Percentiles rank a stretch among this genome's conserved stretches.
These are phyloP conservation scores for Cochlearia excelsa DNA, from an alignment of 345 rosid genomes.

Conservation along the genomic window DNA sequence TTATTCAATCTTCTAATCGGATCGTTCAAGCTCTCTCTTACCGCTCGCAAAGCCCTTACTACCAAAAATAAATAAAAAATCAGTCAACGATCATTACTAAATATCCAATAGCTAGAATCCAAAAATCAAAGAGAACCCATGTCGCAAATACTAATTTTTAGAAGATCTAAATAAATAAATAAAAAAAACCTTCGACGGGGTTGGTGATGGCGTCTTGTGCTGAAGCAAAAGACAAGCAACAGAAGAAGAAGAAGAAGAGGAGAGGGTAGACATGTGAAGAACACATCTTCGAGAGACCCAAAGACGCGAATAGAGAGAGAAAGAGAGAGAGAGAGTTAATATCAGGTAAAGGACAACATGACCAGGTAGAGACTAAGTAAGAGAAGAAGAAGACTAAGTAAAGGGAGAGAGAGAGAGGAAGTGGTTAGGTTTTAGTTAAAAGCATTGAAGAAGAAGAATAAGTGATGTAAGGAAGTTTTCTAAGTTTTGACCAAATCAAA, in stretches of 20 bases:
- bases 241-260: constrained; percentile 17
- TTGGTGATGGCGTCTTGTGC: constrained; percentile 54
- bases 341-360: constrained; percentile 2
- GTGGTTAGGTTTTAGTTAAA: constrained; percentile 26
- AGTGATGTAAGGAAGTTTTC: constrained; percentile 9
- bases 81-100: constrained; percentile 5
- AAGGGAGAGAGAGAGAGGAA: constrained; percentile 3
- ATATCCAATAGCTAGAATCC: not conserved
- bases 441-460: constrained; percentile 21
- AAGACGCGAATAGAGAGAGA: constrained; percentile 8
- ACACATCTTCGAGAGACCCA: constrained; percentile 27
- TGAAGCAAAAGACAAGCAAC: constrained; percentile 40
- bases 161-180: not conserved
- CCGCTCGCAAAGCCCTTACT: constrained; percentile 63
- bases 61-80: constrained; percentile 20
- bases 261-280: constrained; percentile 20
- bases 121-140: constrained; percentile 16
- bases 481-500: constrained; percentile 27
- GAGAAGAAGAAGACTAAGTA: constrained; percentile 10
- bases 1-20: constrained; percentile 54
- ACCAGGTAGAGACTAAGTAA: constrained; percentile 12
- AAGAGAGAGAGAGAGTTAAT: constrained; percentile 4
- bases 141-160: not conserved
- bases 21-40: constrained; percentile 58
- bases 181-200: constrained; percentile 61